phyloP scores from a whole-genome alignment of 1,139 yeast species.

The Saccharomyces hybrid region DNA sequence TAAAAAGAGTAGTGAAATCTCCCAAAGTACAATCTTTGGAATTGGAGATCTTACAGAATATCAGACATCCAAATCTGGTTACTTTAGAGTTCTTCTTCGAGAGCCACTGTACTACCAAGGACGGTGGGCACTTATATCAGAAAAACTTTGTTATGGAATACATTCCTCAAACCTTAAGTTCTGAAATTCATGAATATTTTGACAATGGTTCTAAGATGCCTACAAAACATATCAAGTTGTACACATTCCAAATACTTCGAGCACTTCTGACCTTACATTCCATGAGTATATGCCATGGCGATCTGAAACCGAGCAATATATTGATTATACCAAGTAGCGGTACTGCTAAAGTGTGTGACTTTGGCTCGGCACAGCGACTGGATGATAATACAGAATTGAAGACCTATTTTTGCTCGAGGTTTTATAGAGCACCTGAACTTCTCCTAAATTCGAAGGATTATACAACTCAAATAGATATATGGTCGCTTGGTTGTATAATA shows the following conservation, averaged over 20 bases:
- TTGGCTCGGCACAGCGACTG: slow-evolving; percentile 83
- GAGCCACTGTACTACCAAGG: not conserved
- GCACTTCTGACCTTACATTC: not conserved
- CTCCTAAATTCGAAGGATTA: slow-evolving; percentile 70
- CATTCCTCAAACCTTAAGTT: not conserved
- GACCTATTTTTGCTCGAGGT: not conserved
- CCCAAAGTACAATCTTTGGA: not conserved
- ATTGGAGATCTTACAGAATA: not conserved
- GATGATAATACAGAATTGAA: not conserved
- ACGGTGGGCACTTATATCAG: not conserved
- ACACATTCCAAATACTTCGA: not conserved
- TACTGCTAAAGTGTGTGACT: slow-evolving; percentile 87
- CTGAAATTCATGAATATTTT: not conserved
- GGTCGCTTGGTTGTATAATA: slow-evolving; percentile 81
- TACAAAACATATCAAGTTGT: not conserved
- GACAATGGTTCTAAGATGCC: not conserved
- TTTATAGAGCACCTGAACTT: slow-evolving; percentile 68
- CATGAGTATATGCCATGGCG: slow-evolving; percentile 49
- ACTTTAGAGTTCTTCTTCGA: not conserved
- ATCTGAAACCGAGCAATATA: slow-evolving; percentile 76
- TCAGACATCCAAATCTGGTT: not conserved
- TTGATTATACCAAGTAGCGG: slow-evolving; percentile 76
- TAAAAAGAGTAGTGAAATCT: not conserved
- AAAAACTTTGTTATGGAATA: not conserved
- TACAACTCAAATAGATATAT: slow-evolving; percentile 70